A percentile compares a stretch with the other conserved stretches of the same genome.
Conservation (phyloP, 2,329 filamentous ascomycete genomes). For the Dothiorella sarmentorum region DNA sequence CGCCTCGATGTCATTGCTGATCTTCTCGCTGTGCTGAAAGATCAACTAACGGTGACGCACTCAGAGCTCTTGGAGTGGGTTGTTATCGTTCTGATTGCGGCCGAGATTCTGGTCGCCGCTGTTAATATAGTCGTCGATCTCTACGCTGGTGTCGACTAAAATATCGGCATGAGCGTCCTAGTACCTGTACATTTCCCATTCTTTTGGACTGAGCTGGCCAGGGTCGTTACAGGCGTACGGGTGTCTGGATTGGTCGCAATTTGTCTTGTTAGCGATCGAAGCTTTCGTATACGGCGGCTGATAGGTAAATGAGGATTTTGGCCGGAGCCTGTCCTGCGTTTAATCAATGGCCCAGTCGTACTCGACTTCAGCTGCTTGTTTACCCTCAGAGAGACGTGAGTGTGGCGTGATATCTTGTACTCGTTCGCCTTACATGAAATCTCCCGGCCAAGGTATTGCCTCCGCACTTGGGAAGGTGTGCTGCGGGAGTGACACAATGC, state of each 20-base stretch:
- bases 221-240: conserved; percentile 3
- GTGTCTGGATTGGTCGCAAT: background rate
- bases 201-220: background rate
- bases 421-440: no score
- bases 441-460: no score
- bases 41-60: conserved; percentile 82
- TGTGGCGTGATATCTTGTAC: no score
- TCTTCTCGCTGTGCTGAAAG: conserved; percentile 86
- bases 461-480: background rate
- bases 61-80: conserved; percentile 52
- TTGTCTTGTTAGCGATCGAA: conserved; percentile 1
- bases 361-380: background rate
- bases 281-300: background rate
- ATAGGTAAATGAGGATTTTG: background rate
- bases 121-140: conserved; percentile 95
- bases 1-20: conserved; percentile 90
- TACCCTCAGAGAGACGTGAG: no score
- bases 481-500: background rate
- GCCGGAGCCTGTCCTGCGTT: background rate
- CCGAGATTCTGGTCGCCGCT: conserved; percentile 86
- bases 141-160: conserved; percentile 64
- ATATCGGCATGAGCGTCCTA: background rate
- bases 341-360: background rate
- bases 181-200: conserved; percentile 8
- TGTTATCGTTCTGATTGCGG: conserved; percentile 92